A percentile compares a stretch with the other conserved stretches of the same genome.
phyloP scores from a whole-genome alignment of 108 stramenopile species.

The Skeletonema grethae region DNA sequence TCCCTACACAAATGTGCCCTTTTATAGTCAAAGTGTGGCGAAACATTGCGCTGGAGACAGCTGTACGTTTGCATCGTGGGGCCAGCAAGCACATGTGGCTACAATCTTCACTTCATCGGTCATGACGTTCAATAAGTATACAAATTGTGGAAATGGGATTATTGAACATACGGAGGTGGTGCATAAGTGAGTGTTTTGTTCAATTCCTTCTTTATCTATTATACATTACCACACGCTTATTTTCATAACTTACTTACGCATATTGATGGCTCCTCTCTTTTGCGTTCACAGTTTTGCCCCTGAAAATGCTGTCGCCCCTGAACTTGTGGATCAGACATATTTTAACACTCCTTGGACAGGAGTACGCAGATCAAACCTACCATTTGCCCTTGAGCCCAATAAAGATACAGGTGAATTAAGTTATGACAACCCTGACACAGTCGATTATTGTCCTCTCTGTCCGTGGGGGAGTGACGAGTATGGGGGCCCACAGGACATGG shows the following conservation, averaged over 20 bases:
- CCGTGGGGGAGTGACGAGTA: conserved; percentile 2
- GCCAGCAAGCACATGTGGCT: conserved; percentile 18
- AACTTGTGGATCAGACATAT: conserved; percentile 8
- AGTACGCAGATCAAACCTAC: conserved; percentile 18
- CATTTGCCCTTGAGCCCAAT: conserved; percentile 16
- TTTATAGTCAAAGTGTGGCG: conserved; percentile 15
- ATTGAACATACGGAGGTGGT: conserved; percentile 33
- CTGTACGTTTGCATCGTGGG: conserved; percentile 28
- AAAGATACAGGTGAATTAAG: background rate
- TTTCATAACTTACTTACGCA: too few relatives aligned
- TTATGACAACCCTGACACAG: conserved; percentile 7
- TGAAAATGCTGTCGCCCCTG: background rate
- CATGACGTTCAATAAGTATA: conserved; percentile 28
- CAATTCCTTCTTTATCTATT: background rate
- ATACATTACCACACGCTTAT: too few relatives aligned
- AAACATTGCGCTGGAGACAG: conserved; percentile 8
- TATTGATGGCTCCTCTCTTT: background rate
- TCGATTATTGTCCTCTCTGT: conserved; percentile 13
- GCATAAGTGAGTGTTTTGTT: conserved; percentile 23
- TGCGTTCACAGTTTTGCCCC: background rate
- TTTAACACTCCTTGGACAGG: conserved; percentile 25
- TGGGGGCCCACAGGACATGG: background rate
- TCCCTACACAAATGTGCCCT: conserved; percentile 7
- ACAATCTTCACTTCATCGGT: conserved; percentile 18
- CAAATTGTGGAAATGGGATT: conserved; percentile 25